Base-by-base conservation (phyloP, 768 basidiomycete genomes). In the Suillus variegatus region DNA sequence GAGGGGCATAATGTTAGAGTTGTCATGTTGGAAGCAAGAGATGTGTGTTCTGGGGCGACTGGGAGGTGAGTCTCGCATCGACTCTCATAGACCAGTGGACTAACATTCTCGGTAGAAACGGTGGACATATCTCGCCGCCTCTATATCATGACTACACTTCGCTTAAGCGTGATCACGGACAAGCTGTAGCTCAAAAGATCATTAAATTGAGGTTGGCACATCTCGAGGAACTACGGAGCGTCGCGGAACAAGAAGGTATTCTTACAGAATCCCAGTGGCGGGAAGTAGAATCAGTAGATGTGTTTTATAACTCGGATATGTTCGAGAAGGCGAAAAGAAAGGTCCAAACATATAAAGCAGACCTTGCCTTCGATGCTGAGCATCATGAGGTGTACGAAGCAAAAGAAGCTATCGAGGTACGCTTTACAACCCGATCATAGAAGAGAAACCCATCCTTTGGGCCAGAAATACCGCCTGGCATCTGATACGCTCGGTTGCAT, bases 11-110 rank as follows among this genome's bases (percentile, higher is more conserved):
- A 67, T 8, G 65, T 85, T 16, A 76, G 78, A 44, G 74, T 95
- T 2, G 85, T 93, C 25, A 88, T 94, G 80, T 82, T 97, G 25
- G 94, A 97, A 69, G 94, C 94, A 4, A 78, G 94, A 62, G 90
- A 91, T 13, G 81, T 82, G 0, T 92, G 91, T 70, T 90, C 88
- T 0, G 91, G 91, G 1, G 91, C 91, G 8, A 91, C 90, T 0
- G 91, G 85, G 44, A 81, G 90, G 88, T 87, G 64, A n/a, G 80
- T 76, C 14, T n/a, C 25, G 1, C 7, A 12, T 58, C 25, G 10
- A 16, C 13, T 12, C 12, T 8, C 8, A 36, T 18, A 13, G 32
- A 8, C 9, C 46, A 41, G n/a, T 2, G 18, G 13, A 25, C 32
- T 41, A 40, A 54, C 35, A 36, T 28, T 35, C 16, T 20, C 16